Base-by-base conservation (phyloP, 2,329 filamentous ascomycete genomes). In the Diaporthe capsici region DNA sequence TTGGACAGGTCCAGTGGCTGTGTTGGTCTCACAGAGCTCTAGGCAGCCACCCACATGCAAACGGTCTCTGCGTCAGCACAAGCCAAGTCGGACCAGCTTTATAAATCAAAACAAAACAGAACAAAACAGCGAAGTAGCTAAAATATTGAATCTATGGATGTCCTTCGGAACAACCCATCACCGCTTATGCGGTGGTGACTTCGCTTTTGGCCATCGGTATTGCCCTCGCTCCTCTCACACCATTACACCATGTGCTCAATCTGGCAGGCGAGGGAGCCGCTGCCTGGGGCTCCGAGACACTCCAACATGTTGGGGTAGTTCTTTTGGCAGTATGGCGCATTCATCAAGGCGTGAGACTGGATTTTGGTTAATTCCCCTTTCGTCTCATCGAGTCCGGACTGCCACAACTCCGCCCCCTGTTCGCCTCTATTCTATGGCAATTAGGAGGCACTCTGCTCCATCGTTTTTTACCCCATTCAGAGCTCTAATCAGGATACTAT, bases 121-220 rank as follows among this genome's bases (percentile, higher is more conserved):
- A 17, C 12, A 8, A 13, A 4, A 7, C 74, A 75, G 74, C 71
- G 70, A 75, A 75, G 74, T 73, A 73, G 74, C 74, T 15, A 71
- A 20, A 63, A 3, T 22, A 3, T 22, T 22, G 17, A 31, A 31
- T 70, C 49, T 53, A 25, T 34, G 44, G 37, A 55, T 15, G 13
- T n/a, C 3, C n/a, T 28, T 13, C 51, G 37, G 37, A 39, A 28
- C 51, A 20, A 17, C 20, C 3, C 28, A 28, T 49, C 9, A 44
- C 39, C 25, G 20, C 39, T n/a, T 6, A 51, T 25, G n/a, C 44
- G 20, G 37, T 28, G 55, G 44, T 65, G 51, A n/a, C 68, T 72
- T 76, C 67, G 77, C 77, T 76, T 77, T 78, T 71, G 9, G n/a
- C 28, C 58, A 63, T 47, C 5, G 8, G 13, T 6, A 22, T 28